These are phyloP conservation scores for Chamaecrista fasciculata DNA, from an alignment of 306 rosid species.

Conservation along the genomic window DNA sequence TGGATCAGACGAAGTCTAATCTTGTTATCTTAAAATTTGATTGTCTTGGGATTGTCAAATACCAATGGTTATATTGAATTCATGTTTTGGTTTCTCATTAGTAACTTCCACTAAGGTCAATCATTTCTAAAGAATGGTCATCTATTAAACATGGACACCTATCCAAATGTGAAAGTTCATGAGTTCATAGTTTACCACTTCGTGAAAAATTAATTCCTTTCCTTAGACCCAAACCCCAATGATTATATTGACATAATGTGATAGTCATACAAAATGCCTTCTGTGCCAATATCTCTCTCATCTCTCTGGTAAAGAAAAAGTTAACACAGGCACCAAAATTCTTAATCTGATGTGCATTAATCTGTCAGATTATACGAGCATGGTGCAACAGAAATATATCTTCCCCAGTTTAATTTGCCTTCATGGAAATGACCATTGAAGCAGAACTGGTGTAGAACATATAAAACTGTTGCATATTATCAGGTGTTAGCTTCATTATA, in stretches of 20 bases:
- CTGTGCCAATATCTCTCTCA: not conserved
- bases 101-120: no score
- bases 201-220: no score
- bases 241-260: not conserved
- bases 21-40: no score
- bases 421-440: conserved; percentile 24
- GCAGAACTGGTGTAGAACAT: conserved; percentile 28
- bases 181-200: no score
- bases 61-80: not conserved
- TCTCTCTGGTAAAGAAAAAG: not conserved
- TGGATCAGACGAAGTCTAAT: no score
- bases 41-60: not conserved
- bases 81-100: no score
- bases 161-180: no score
- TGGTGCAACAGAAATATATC: conserved; percentile 36
- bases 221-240: no score
- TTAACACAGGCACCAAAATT: conserved; percentile 33
- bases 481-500: not conserved
- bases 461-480: not conserved
- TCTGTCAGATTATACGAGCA: conserved; percentile 42
- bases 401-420: conserved; percentile 25
- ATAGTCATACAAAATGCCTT: not conserved
- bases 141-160: no score
- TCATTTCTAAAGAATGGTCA: no score
- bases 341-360: conserved; percentile 34